Conservation (phyloP, 208 protist species). For the Leishmania tropica region DNA sequence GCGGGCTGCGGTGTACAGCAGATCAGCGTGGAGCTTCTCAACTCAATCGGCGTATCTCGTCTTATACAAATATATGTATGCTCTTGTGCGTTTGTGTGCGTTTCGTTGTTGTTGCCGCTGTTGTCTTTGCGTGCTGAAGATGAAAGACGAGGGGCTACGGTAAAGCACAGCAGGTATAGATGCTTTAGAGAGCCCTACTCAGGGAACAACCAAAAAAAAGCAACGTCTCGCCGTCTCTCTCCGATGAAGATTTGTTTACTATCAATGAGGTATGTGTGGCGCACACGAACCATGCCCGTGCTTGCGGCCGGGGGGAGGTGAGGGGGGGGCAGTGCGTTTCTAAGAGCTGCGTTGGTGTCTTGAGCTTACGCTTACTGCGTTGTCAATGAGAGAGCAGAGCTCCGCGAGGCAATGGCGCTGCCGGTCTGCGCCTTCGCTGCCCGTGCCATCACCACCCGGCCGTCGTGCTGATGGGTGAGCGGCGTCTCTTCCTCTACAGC, state of each 20-base stretch:
- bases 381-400: not conserved
- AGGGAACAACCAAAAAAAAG: not conserved
- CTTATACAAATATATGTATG: not conserved
- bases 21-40: not conserved
- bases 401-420: not conserved
- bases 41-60: not conserved
- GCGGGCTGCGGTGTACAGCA: not conserved
- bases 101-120: conserved; percentile 5
- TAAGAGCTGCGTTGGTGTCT: not conserved
- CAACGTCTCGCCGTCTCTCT: not conserved
- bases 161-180: not conserved
- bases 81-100: not conserved
- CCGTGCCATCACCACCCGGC: not conserved
- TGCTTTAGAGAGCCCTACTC: not conserved
- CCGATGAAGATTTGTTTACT: not conserved
- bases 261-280: not conserved
- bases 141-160: not conserved
- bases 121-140: not conserved
- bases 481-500: not conserved
- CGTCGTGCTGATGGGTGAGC: not conserved
- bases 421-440: not conserved
- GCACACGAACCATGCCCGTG: not conserved
- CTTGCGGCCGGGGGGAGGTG: not conserved
- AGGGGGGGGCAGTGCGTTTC: not conserved
- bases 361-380: not conserved